A percentile compares a stretch with the other conserved stretches of the same genome.
These are phyloP conservation scores for Zoysia japonica DNA, from an alignment of 176 grass and related monocot genomes.

Conservation along the genomic window DNA sequence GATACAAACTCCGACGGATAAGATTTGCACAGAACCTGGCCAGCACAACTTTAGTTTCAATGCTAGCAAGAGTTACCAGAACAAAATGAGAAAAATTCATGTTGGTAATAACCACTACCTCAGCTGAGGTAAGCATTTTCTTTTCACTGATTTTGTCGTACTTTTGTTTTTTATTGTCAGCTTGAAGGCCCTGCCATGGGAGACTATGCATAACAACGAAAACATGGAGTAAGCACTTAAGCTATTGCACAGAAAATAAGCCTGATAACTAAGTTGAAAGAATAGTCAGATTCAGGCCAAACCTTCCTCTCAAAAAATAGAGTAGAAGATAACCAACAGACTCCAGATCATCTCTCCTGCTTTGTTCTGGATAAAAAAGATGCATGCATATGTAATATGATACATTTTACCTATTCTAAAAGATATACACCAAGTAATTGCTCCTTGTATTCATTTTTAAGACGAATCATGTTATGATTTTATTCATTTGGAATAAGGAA, in stretches of 20 bases:
- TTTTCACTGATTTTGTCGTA: constrained; percentile 98
- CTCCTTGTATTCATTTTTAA: constrained; percentile 32
- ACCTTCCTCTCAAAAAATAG: constrained; percentile 96
- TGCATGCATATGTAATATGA: constrained; percentile 23
- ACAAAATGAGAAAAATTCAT: constrained; percentile 27
- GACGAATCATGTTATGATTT: neutral
- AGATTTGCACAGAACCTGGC: constrained; percentile 86
- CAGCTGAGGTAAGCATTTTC: constrained; percentile 92
- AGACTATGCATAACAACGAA: constrained; percentile 61
- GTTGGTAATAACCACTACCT: constrained; percentile 57
- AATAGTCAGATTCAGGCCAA: constrained; percentile 44
- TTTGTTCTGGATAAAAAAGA: constrained; percentile 77
- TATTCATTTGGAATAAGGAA: neutral
- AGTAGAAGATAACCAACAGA: constrained; percentile 94
- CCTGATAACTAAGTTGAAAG: constrained; percentile 14
- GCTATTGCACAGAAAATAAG: constrained; percentile 23
- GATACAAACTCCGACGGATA: constrained; percentile 82
- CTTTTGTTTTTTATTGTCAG: constrained; percentile 96
- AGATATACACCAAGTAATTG: neutral
- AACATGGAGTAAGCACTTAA: constrained; percentile 40
- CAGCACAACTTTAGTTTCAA: constrained; percentile 41
- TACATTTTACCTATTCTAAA: neutral
- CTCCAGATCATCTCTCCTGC: constrained; percentile 98
- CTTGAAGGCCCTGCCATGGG: constrained; percentile 94
- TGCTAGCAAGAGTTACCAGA: constrained; percentile 4